Evolutionary conservation across 108 stramenopile species (phyloP), one percentile per base, ranked within the genome.

Genomic region (Cyclotella atomus): DNA sequence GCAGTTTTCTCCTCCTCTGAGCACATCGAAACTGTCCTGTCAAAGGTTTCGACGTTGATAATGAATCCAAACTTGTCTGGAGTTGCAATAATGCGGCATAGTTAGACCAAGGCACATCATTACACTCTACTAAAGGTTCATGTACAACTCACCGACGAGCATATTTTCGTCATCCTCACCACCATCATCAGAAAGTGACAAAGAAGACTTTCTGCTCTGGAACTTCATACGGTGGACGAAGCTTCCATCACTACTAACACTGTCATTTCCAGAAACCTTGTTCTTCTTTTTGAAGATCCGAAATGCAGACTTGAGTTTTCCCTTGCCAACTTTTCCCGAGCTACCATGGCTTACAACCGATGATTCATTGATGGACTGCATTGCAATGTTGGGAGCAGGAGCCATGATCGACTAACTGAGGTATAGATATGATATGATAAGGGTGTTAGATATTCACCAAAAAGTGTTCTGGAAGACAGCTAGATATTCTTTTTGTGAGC

Each of bases 1-100:
- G 9, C 55, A 56, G 2, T 28, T 56, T 4, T 4, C 25, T 56
- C 27, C 7, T 56, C 55, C 7, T 24, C 27, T 24, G 23, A 24
- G 4, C 25, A 14, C 6, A 19, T n/a, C 19, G 47, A 49, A 9
- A 19, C 47, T n/a, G 19, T n/a, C 47, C 29, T 9, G 5, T 29
- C 9, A 27, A 56, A 56, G 16, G 10, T 14, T 9, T 56, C 55
- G 25, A 19, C 25, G 19, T 56, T 29, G 23, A 56, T 56, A 16
- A 56, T 29, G 19, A 56, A 56, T 28, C 55, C 55, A 56, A 28
- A 56, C 29, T 56, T 56, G 29, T 56, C 29, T 41, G 38, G 6
- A 41, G n/a, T n/a, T n/a, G n/a, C n/a, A n/a, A n/a, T n/a, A n/a
- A n/a, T n/a, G n/a, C n/a, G n/a, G n/a, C n/a, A n/a, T n/a, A n/a